Base-by-base conservation (phyloP, 2,329 filamentous ascomycete species). In the Monilinia vaccinii-corymbosi region DNA sequence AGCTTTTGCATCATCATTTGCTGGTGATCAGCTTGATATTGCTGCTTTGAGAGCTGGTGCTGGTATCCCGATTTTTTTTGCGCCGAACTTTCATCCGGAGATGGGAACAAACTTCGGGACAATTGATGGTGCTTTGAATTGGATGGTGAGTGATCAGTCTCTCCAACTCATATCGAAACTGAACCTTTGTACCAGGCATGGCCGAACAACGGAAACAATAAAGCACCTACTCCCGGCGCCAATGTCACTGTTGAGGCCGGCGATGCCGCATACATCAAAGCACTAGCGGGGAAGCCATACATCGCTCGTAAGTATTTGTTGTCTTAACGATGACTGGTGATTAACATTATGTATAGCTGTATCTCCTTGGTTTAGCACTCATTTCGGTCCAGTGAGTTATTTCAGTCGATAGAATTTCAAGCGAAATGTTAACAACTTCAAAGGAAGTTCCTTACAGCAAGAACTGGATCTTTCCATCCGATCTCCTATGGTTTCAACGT, bases 1-100 rank as follows among this genome's bases (percentile, higher is more conserved):
- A 23, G 66, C 67, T 40, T 71, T 74, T 62, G 74, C 78, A 1
- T 70, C 80, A 18, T 79, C 79, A 6, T 78, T 76, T n/a, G 79
- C 78, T 2, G 81, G 81, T 58, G 78, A 80, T 68, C 78, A 78
- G 0, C 63, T 73, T 1, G 66, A 64, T 47, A 73, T 75, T 47
- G 68, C 71, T n/a, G 63, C 65, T 0, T 76, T 81, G 65, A 74
- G 75, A 60, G 42, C 63, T 36, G 60, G 58, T 16, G 69, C 68
- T 18, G 68, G 66, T 1, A 58, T 63, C 25, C 65, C 50, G 7
- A 61, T 67, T 18, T 67, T 66, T 48, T 67, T 61, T 48, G 66
- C 64, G 11, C 66, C 66, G 2, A 67, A 67, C 45, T 65, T 67
- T 44, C 65, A 66, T 51, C 65, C 66, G 3, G 61, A 60, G 5